These are phyloP conservation scores for Lachnellula occidentalis DNA, from an alignment of 2,329 filamentous ascomycete species.

Conservation along the genomic window DNA sequence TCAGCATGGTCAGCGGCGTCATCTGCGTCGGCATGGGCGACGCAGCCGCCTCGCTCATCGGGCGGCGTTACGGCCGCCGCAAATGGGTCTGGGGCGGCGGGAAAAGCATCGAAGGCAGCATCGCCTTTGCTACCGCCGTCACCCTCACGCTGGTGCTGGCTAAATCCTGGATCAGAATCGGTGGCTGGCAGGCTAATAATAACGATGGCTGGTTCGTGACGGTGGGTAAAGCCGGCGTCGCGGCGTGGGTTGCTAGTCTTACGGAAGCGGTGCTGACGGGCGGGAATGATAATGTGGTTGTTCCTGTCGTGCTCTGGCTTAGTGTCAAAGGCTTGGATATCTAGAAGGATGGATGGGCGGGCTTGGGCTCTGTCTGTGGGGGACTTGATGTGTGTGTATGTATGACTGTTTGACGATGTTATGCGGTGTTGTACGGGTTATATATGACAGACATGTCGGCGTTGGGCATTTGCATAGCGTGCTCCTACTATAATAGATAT, in stretches of 20 bases:
- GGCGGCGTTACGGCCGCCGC: conserved; percentile 73
- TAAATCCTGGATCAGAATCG: conserved; percentile 68
- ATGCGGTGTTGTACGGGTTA: no score
- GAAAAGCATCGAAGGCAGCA: conserved; percentile 84
- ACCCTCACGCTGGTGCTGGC: conserved; percentile 65
- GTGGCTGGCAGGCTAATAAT: conserved; percentile 73
- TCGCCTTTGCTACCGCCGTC: conserved; percentile 79
- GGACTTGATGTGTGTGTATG: no score
- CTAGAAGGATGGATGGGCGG: conserved; percentile 14
- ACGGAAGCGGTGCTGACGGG: conserved; percentile 94
- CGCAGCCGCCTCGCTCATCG: conserved; percentile 85
- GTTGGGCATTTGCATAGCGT: no score
- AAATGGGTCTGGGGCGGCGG: conserved; percentile 98
- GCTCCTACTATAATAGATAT: no score
- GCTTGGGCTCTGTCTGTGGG: no score
- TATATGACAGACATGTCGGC: no score
- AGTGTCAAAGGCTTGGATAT: conserved; percentile 67
- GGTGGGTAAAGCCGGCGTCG: conserved; percentile 64
- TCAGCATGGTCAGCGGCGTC: conserved; percentile 87
- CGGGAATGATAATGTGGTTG: conserved; percentile 97
- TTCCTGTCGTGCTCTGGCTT: conserved; percentile 88
- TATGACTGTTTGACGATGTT: no score
- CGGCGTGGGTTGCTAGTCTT: conserved; percentile 75
- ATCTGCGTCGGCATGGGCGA: conserved; percentile 95
- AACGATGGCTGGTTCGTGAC: conserved; percentile 67